Evolutionary conservation across 495 filamentous ascomycete species (phyloP).

Genomic region (Hypoxylon lenormandii): DNA sequence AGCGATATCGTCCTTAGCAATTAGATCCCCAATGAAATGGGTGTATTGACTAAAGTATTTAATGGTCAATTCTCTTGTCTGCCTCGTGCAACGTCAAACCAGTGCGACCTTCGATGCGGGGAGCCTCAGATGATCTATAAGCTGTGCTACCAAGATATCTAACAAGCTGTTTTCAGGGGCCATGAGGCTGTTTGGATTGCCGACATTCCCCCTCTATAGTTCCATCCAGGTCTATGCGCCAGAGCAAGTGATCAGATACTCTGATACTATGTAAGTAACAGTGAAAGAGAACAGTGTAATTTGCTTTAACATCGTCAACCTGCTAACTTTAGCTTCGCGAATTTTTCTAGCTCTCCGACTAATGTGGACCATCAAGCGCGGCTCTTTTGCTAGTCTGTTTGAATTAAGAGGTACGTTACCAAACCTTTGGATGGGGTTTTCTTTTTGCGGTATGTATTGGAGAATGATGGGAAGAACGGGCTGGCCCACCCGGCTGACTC

Average conservation of each 20-base stretch:
- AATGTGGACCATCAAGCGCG: neutral
- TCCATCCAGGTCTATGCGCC: neutral
- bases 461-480: neutral
- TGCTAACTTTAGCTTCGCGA: neutral
- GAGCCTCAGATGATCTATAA: conserved; percentile 24
- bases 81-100: conserved; percentile 22
- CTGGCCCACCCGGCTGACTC: neutral
- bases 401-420: no score
- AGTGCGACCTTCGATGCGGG: conserved; percentile 13
- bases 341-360: neutral
- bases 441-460: neutral
- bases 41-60: neutral
- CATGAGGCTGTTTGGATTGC: neutral
- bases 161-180: neutral
- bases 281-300: no score
- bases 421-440: neutral
- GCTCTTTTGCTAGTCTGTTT: neutral
- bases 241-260: no score
- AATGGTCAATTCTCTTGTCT: conserved; percentile 13
- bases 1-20: conserved; percentile 12
- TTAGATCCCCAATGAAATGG: neutral
- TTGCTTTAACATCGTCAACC: no score
- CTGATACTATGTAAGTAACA: no score
- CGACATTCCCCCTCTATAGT: neutral
- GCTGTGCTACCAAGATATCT: neutral